phyloP scores from a whole-genome alignment of 1,139 yeast genomes.

The Meyerozyma smithsonii region DNA sequence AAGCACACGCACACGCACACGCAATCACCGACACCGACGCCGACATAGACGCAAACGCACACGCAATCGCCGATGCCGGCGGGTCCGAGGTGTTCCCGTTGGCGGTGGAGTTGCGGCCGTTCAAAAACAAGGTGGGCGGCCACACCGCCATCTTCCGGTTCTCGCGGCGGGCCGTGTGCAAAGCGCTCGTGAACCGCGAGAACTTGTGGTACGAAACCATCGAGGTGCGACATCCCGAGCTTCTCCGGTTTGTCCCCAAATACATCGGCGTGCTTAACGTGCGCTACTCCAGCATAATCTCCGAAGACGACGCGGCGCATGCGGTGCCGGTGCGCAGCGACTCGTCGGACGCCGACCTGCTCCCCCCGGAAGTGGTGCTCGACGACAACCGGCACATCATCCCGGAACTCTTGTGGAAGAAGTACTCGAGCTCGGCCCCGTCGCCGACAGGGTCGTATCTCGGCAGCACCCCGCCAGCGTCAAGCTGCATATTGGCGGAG shows the following conservation, averaged over 20 bases:
- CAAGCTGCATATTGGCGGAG: too few species aligned
- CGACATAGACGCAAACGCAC: too few species aligned
- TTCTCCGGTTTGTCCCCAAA: constrained; percentile 82
- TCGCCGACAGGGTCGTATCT: constrained; percentile 25
- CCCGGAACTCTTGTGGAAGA: constrained; percentile 70
- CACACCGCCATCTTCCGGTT: constrained; percentile 95
- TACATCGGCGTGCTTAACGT: constrained; percentile 94
- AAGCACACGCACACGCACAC: too few species aligned
- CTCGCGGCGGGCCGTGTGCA: constrained; percentile 91
- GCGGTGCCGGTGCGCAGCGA: constrained; percentile 6
- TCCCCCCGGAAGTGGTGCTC: constrained; percentile 74
- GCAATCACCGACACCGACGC: too few species aligned
- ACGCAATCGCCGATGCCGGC: too few species aligned
- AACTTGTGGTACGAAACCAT: constrained; percentile 88
- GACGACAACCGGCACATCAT: constrained; percentile 88
- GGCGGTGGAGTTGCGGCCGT: constrained; percentile 83
- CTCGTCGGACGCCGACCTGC: constrained; percentile 19
- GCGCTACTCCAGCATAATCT: constrained; percentile 56
- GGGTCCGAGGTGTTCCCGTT: constrained; percentile 50
- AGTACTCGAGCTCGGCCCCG: constrained; percentile 56
- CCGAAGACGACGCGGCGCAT: constrained; percentile 21
- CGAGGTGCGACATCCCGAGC: constrained; percentile 69
- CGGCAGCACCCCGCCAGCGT: constrained; percentile 5
- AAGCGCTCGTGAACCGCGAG: constrained; percentile 85
- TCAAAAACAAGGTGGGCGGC: constrained; percentile 93